phyloP scores from a whole-genome alignment of 78 protist species.

The Chrysochromulina tobinii region DNA sequence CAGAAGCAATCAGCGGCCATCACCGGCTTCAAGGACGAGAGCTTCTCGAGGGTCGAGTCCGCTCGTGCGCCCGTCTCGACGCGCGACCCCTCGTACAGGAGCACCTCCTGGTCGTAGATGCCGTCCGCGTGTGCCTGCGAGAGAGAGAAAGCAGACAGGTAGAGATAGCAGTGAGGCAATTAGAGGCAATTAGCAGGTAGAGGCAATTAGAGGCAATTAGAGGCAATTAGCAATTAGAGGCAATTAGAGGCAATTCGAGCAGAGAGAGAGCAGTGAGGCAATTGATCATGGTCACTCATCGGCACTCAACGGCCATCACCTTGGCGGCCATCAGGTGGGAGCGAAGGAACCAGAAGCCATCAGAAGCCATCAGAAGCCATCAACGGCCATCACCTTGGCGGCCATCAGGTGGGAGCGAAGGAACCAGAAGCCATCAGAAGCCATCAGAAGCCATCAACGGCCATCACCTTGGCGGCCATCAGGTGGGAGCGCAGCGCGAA shows the following conservation, averaged over 20 bases:
- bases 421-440: no score
- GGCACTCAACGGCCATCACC: no score
- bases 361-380: no score
- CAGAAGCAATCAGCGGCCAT: not conserved
- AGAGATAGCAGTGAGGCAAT: no score
- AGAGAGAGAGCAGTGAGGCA: not conserved
- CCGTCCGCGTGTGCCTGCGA: conserved; percentile 62
- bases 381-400: not conserved
- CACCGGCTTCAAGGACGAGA: not conserved
- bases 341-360: not conserved
- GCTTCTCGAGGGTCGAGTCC: conserved; percentile 71
- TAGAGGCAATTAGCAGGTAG: not conserved
- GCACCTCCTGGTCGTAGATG: conserved; percentile 2
- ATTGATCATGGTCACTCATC: no score
- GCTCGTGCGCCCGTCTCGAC: conserved; percentile 35
- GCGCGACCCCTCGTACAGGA: not conserved
- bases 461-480: conserved; percentile 36
- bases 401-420: conserved; percentile 69
- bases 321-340: conserved; percentile 67
- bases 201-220: no score
- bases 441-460: no score
- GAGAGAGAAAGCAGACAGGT: no score
- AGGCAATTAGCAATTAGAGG: no score
- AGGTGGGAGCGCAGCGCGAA: conserved; percentile 75
- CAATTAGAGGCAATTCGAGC: no score